Evolutionary conservation across 2,329 filamentous ascomycete species (phyloP).

Genomic region (Dryadomyces sulphureus): DNA sequence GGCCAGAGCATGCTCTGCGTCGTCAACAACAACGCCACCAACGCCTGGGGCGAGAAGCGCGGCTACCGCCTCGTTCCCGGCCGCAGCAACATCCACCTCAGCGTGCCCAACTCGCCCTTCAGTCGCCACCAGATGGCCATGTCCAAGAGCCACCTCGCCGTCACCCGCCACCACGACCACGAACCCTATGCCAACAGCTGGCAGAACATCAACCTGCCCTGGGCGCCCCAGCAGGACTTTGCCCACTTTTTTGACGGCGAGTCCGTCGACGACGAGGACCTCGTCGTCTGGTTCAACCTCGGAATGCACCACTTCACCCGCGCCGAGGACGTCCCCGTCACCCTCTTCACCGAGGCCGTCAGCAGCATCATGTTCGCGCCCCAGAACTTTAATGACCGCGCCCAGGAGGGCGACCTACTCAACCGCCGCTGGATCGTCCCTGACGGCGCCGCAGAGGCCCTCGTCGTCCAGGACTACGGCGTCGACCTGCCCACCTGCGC

Average conservation of each 20-base stretch:
- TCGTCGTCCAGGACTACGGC: not conserved
- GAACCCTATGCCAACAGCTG: constrained; percentile 23
- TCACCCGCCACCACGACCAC: constrained; percentile 28
- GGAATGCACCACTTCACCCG: constrained; percentile 35
- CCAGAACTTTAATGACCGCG: constrained; percentile 19
- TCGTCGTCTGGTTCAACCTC: constrained; percentile 35
- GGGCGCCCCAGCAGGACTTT: constrained; percentile 27
- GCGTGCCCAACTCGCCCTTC: constrained; percentile 20
- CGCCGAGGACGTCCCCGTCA: constrained; percentile 21
- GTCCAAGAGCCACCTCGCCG: constrained; percentile 20
- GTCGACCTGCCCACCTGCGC: not conserved
- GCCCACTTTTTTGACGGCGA: constrained; percentile 26
- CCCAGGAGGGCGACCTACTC: constrained; percentile 21
- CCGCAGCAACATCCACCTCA: constrained; percentile 20
- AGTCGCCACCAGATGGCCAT: constrained; percentile 7
- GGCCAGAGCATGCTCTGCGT: constrained; percentile 23
- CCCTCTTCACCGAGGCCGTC: constrained; percentile 18
- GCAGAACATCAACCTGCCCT: constrained; percentile 18
- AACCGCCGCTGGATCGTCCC: constrained; percentile 20
- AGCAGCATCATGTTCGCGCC: constrained; percentile 19
- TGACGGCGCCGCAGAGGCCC: constrained; percentile 3
- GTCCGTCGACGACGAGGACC: constrained; percentile 22
- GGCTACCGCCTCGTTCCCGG: constrained; percentile 27
- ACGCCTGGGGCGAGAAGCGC: constrained; percentile 24
- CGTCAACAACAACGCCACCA: constrained; percentile 19